Evolutionary conservation across 2,329 filamentous ascomycete species (phyloP).

Genomic region (Fusarium bactridioides): DNA sequence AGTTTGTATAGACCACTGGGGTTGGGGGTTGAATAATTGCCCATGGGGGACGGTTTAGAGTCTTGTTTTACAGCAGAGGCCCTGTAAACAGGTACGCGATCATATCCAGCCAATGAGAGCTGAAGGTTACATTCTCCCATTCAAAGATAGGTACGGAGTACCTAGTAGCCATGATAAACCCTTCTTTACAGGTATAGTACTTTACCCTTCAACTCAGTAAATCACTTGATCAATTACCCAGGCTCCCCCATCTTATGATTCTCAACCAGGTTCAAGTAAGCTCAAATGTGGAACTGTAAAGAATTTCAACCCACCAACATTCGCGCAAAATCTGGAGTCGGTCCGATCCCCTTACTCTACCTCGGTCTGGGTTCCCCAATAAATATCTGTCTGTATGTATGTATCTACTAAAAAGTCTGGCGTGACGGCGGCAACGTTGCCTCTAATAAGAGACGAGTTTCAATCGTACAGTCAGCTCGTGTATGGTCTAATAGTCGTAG

Average conservation of each 20-base stretch:
- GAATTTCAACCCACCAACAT: slow-evolving; percentile 21
- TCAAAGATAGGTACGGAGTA: too few relatives aligned
- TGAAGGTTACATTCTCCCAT: background rate
- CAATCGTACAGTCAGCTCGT: background rate
- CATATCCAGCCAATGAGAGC: slow-evolving; percentile 1
- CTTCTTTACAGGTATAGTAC: background rate
- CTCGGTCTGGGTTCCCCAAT: slow-evolving; percentile 5
- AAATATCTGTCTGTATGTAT: too few relatives aligned
- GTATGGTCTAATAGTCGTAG: background rate
- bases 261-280: slow-evolving; percentile 10
- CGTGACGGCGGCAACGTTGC: background rate
- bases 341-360: slow-evolving; percentile 20
- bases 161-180: background rate
- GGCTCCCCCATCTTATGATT: background rate
- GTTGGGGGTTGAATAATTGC: slow-evolving; percentile 9
- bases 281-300: slow-evolving; percentile 25
- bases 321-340: slow-evolving; percentile 24
- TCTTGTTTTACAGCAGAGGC: background rate
- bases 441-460: background rate
- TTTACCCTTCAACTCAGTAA: background rate
- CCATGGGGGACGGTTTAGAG: slow-evolving; percentile 16
- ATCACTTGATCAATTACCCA: background rate
- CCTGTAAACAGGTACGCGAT: background rate
- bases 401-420: background rate
- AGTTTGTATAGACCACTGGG: slow-evolving; percentile 6